Base-by-base conservation (phyloP, 2,329 filamentous ascomycete genomes). In the Cercospora janseana region DNA sequence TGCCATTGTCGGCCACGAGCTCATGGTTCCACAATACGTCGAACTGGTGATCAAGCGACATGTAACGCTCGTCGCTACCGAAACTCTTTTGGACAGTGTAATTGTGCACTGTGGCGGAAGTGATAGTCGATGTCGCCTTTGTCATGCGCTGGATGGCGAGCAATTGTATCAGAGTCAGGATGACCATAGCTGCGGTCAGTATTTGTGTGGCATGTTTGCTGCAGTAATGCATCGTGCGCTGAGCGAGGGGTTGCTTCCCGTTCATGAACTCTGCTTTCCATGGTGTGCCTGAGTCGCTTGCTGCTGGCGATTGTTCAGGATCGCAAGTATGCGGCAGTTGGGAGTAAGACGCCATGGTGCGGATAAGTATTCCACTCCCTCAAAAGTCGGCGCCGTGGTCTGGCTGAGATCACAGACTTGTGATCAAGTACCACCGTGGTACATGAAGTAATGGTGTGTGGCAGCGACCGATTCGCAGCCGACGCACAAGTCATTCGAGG, bases 31-130 rank as follows among this genome's bases (percentile, higher is more conserved):
- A 51, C 1, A 51, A 24, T 20, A 29, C 24, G 23, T 51, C 49
- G 20, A 34, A 51, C 31, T 51, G 38, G 21, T 45, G 26, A 28
- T 51, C 49, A 4, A 51, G 43, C 6, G 49, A 51, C 49, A 51
- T 51, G 32, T 42, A 51, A n/a, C 37, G 43, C 49, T 35, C 34
- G 20, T 51, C 49, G 18, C 28, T 26, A 6, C 49, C 49, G 23
- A 41, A 51, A 23, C 42, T 45, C 18, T 13, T 45, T 7, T 32
- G 28, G 13, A 29, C 34, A 20, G 42, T 45, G 20, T 45, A 45
- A 12, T 45, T 45, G 4, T 45, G 42, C 4, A 23, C 42, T 13
- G 28, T 29, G 10, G 26, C 29, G 20, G 42, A 45, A 4, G 42
- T 45, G 12, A 45, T 45, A 9, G 27, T 45, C 12, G 20, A 24